These are phyloP conservation scores for Dactylellina haptotyla DNA, from an alignment of 2,329 filamentous ascomycete species.

Conservation along the genomic window DNA sequence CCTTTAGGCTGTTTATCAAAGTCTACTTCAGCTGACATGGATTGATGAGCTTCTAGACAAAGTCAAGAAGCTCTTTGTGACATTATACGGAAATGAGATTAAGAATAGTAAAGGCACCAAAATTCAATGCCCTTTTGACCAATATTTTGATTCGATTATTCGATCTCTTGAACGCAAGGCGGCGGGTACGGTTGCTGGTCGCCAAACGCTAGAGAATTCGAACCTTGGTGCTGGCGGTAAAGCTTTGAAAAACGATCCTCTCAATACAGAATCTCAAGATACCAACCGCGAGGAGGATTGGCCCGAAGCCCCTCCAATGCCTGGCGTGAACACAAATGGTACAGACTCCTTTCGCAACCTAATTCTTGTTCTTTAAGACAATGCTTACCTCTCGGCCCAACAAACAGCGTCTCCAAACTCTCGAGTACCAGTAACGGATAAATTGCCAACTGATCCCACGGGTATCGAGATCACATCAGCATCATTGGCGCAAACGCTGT, in stretches of 20 bases:
- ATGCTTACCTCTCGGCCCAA: no score
- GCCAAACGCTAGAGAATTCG: neutral
- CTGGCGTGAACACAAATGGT: slow-evolving; percentile 29
- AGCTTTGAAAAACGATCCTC: no score
- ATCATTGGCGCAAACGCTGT: slow-evolving; percentile 63
- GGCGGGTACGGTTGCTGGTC: slow-evolving; percentile 31
- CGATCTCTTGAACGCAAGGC: slow-evolving; percentile 76
- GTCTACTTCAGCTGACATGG: slow-evolving; percentile 93
- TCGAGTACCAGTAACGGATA: neutral
- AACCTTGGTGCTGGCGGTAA: no score
- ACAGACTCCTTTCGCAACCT: neutral
- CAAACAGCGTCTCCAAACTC: no score
- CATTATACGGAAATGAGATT: slow-evolving; percentile 87
- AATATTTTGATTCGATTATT: slow-evolving; percentile 94
- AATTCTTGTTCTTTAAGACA: no score
- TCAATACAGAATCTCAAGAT: no score
- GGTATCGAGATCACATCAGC: slow-evolving; percentile 18
- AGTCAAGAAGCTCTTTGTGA: slow-evolving; percentile 88
- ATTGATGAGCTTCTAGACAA: slow-evolving; percentile 97
- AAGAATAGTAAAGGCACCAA: slow-evolving; percentile 81
- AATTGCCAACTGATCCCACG: slow-evolving; percentile 1
- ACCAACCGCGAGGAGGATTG: slow-evolving; percentile 39
- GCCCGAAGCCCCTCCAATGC: slow-evolving; percentile 44
- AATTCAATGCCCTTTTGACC: slow-evolving; percentile 85
- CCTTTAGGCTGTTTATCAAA: slow-evolving; percentile 89